phyloP scores from a whole-genome alignment of 768 basidiomycete genomes.

The Naganishia vishniacii region DNA sequence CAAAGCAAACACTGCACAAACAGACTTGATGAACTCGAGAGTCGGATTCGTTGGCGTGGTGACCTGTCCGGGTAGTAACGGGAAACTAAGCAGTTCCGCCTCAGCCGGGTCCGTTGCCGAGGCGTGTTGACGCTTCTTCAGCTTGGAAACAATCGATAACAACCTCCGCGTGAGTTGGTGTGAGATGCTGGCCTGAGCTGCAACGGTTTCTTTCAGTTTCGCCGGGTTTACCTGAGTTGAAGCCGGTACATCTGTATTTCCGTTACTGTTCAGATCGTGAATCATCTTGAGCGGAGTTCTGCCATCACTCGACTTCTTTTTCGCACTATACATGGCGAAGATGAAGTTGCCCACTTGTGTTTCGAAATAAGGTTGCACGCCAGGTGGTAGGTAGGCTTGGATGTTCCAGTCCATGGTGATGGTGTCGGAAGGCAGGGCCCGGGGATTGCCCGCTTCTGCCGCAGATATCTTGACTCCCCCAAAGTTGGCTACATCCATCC shows the following conservation, averaged over 20 bases:
- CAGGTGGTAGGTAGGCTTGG: constrained; percentile 74
- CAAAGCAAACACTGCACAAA: constrained; percentile 72
- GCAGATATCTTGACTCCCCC: constrained; percentile 70
- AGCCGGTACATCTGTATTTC: constrained; percentile 31
- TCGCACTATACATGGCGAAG: constrained; percentile 64
- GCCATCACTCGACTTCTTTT: constrained; percentile 61
- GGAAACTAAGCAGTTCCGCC: constrained; percentile 63
- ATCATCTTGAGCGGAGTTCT: constrained; percentile 70
- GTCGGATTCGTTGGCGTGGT: constrained; percentile 70
- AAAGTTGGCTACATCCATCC: constrained; percentile 92
- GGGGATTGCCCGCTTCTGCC: constrained; percentile 34
- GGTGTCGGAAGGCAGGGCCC: constrained; percentile 54
- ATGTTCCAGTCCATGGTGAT: constrained; percentile 85
- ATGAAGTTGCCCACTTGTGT: constrained; percentile 73
- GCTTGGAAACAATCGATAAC: constrained; percentile 61
- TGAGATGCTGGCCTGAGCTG: constrained; percentile 68
- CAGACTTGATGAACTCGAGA: constrained; percentile 82
- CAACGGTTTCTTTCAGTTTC: constrained; percentile 65
- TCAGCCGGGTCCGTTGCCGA: constrained; percentile 53
- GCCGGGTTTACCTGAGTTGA: constrained; percentile 56
- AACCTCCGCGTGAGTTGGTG: constrained; percentile 74
- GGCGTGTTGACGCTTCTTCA: constrained; percentile 57
- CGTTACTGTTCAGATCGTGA: constrained; percentile 53
- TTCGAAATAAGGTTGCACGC: constrained; percentile 71
- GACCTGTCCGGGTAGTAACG: constrained; percentile 78